Evolutionary conservation across 2,329 filamentous ascomycete genomes (phyloP).

Genomic region (Beauveria medogensis): DNA sequence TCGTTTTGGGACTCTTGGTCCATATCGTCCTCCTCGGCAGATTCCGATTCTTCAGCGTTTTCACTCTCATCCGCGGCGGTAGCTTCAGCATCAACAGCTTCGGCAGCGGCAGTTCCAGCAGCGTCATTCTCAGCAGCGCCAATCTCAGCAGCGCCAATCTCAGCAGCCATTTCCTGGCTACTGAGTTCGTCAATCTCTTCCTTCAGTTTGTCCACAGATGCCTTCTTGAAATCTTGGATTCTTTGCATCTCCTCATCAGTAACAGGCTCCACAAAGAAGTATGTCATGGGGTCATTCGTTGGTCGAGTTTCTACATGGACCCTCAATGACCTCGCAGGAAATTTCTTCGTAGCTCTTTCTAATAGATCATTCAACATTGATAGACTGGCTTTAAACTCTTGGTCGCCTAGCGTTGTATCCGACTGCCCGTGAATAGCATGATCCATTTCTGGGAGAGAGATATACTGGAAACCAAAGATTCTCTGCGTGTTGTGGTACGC

Average conservation of each 20-base stretch:
- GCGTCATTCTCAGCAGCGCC: background rate
- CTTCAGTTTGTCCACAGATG: constrained; percentile 62
- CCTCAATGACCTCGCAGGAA: constrained; percentile 67
- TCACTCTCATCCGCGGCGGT: constrained; percentile 13
- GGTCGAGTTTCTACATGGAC: constrained; percentile 73
- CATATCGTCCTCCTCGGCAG: constrained; percentile 14
- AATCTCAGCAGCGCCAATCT: constrained; percentile 12
- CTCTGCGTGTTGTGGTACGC: constrained; percentile 91
- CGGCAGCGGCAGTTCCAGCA: constrained; percentile 13
- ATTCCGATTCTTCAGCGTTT: constrained; percentile 12
- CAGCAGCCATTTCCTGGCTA: constrained; percentile 22
- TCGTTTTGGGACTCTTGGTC: constrained; percentile 23
- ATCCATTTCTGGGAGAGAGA: constrained; percentile 83
- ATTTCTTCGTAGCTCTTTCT: constrained; percentile 64
- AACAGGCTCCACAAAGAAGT: constrained; percentile 84
- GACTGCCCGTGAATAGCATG: constrained; percentile 72
- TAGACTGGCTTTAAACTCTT: constrained; percentile 79
- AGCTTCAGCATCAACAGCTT: constrained; percentile 12
- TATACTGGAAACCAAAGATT: constrained; percentile 97
- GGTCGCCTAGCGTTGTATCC: constrained; percentile 61
- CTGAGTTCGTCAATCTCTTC: constrained; percentile 47
- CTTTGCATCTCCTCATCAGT: constrained; percentile 59
- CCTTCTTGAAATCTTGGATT: constrained; percentile 63
- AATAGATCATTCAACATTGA: constrained; percentile 71
- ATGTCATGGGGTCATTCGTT: constrained; percentile 59